Evolutionary conservation across 1,284 basidiomycete species (phyloP), one percentile per base, ranked within the genome.

Genomic region (Ceratobasidium sp.): DNA sequence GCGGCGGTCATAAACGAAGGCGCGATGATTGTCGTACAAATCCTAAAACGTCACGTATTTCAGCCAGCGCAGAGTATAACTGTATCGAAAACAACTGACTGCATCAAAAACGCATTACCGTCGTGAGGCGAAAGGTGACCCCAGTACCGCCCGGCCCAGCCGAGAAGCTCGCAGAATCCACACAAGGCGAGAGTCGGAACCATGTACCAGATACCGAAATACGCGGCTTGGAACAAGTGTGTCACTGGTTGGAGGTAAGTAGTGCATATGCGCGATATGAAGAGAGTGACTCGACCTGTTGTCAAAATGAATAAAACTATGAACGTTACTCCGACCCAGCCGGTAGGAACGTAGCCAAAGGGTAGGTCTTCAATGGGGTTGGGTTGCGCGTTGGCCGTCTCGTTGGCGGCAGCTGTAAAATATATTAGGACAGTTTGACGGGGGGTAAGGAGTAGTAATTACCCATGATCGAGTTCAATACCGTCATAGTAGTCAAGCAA

Each of bases 101-200:
- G 86, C 76, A 88, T 86, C 74, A 86, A 80, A 75, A 82, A 85
- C 0, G 84, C 81, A 6, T 77, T 76, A 9, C 79, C 34, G 9
- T 46, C 63, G 27, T 31, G 5, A 13, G 74, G 56, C 31, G 58
- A 74, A 34, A 74, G 29, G 24, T 73, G 65, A 19, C 64, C 66
- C 79, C 79, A 80, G 2, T 77, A 49, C 27, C 80, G 64, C 2
- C 76, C 78, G 9, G 66, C 39, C 80, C 80, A 81, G 8, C 80
- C 80, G 14, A 88, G 76, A n/a, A 86, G 77, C 79, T 91, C 89
- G 4, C 85, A 79, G 0, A 84, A n/a, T 8, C 86, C 87, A 39
- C 85, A 85, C 0, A 87, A 79, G 19, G 84, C 80, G 5, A 85
- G 83, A 0, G 89, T 89, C 0, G 85, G 85, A 53, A 88, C 78